Base-by-base conservation (phyloP, 1,284 basidiomycete species). In the Cutaneotrichosporon arboriforme region DNA sequence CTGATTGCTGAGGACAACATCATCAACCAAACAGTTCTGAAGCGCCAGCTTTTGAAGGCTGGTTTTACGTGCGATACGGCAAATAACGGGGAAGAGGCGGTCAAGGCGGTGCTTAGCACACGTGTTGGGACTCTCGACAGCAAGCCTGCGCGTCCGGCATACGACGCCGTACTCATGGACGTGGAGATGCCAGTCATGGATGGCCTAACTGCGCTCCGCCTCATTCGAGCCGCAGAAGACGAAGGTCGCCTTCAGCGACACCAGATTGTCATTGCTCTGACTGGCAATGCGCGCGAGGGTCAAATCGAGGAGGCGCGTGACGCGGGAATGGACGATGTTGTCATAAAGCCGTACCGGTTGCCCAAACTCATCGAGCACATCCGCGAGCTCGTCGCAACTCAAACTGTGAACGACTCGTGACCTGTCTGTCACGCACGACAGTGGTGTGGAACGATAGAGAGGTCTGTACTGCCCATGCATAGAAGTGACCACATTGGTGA, bases 21-120 rank as follows among this genome's bases (percentile, higher is more conserved):
- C 17, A 73, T 77, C 62, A 74, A 73, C 43, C 72, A 71, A 51
- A 70, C 67, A 13, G 66, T 76, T 4, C 59, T 76, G 3, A 58
- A 60, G 41, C 65, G 72, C 0, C 73, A 75, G 48, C 60, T 77
- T n/a, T 53, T 57, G n/a, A 68, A 66, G 46, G 63, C 65, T 1
- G 67, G 67, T 2, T 57, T 67, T 22, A 58, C 52, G 10, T 66
- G 64, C 20, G 60, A 63, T 34, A 58, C 68, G 21, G 73, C 73
- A 1, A 63, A 66, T 41, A 63, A 75, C 54, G 75, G 74, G 2
- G 59, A 64, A 9, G 68, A 75, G 50, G 74, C 67, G 2, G 57
- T 76, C 18, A 60, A 69, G 9, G 40, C 46, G 12, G 44, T 72
- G 4, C 49, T 52, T 12, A 14, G 41, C 17, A 22, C 22, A 23